Conservation (phyloP, 768 basidiomycete species). For the Strobilomyces dryophilus region DNA sequence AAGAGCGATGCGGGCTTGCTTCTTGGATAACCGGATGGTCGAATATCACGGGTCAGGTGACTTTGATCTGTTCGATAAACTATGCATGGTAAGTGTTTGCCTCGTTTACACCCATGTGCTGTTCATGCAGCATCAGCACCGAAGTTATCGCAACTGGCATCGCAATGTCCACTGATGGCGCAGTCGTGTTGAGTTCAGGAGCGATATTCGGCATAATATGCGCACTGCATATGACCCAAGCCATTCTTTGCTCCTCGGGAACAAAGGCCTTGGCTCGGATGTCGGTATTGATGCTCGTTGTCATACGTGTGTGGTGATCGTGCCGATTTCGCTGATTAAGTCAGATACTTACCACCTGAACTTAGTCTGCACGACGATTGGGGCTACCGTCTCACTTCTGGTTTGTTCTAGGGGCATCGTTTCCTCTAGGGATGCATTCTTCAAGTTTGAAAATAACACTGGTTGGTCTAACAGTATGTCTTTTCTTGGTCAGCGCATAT, state of each 20-base stretch:
- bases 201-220: neutral
- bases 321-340: neutral
- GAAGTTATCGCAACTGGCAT: neutral
- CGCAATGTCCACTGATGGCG: neutral
- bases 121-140: neutral
- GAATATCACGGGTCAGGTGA: neutral
- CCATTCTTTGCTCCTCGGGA: neutral
- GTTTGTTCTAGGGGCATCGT: neutral
- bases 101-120: neutral
- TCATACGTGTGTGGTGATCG: neutral
- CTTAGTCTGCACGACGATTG: neutral
- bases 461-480: neutral
- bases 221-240: neutral
- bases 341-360: neutral
- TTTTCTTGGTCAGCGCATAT: neutral
- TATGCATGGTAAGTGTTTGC: neutral
- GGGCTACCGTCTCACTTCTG: neutral
- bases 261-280: neutral
- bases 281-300: neutral
- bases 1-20: neutral
- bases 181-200: neutral
- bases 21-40: neutral
- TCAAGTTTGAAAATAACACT: neutral
- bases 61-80: neutral
- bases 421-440: neutral